Evolutionary conservation across 1,139 yeast genomes (phyloP), one percentile per base, ranked within the genome.

Genomic region (Geotrichum histeridarum): DNA sequence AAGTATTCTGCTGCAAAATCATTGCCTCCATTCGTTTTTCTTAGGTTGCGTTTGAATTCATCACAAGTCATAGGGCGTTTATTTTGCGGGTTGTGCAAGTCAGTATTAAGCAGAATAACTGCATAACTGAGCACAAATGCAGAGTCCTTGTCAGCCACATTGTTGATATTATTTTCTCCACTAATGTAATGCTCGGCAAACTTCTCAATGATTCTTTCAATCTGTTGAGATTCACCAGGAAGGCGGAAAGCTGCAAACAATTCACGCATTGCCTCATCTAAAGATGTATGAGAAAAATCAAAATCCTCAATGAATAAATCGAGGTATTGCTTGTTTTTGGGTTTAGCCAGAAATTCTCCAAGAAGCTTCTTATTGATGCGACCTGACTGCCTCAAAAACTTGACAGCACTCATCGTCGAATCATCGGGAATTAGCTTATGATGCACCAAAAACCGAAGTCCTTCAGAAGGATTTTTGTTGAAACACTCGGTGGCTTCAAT

Each of bases 191-290:
- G 81, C 48, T 82, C 84, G 4, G 96, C 91, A 71, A 94, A 93
- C 18, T 81, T 77, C 64, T 91, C 97, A 43, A 94, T 87, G 17
- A 93, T 81, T 65, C 96, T 79, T 68, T 91, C 98, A 67, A 94
- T 93, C 67, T 89, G 96, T 66, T 90, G 98, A 0, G 97, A 84
- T 70, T 94, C 99, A 51, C 99, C 99, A 0, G 99, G 99, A 54
- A 94, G 77, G 69, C 99, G 80, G 67, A 94, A 93, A 14, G 87
- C 79, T 53, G 88, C 86, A 61, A 94, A 75, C 59, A 94, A 70
- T 53, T 88, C 78, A 63, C 99, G 78, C 56, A 94, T 75, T 0
- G 97, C 97, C 69, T 93, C 98, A 69, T 94, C 99, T 1, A 94
- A 90, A 63, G 99, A 78, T 61, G 86, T 74, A 47, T 81, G 84